These are phyloP conservation scores for Apiospora marii DNA, from an alignment of 2,329 filamentous ascomycete species.

Conservation along the genomic window DNA sequence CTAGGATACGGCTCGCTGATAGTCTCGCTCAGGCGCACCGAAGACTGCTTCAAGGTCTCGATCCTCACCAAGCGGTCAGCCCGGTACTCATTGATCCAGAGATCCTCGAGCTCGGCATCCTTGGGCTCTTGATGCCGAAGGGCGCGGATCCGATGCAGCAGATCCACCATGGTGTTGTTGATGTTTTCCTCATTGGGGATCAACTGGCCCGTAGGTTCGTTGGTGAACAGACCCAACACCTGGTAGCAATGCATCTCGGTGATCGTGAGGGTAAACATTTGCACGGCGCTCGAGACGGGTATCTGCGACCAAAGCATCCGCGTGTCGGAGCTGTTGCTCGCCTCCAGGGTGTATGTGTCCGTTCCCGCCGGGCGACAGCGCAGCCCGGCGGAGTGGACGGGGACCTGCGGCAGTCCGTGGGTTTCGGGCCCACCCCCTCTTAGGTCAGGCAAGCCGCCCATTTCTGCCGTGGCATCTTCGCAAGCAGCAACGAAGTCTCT, in stretches of 20 bases:
- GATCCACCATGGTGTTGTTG: background rate
- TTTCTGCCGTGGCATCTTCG: background rate
- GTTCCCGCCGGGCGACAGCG: background rate
- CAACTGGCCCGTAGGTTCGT: background rate
- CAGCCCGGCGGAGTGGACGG: background rate
- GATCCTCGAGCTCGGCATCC: background rate
- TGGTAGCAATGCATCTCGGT: background rate
- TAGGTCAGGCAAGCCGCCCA: background rate
- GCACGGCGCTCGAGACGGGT: background rate
- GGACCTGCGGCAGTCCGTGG: background rate
- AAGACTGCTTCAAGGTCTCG: background rate
- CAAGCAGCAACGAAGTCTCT: background rate
- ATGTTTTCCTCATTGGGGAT: background rate
- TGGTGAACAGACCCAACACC: background rate
- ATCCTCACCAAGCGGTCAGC: background rate
- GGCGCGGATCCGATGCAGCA: background rate
- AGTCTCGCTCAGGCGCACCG: background rate
- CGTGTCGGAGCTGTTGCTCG: background rate
- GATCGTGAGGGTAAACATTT: background rate
- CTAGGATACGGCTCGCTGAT: background rate
- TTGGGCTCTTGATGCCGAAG: background rate
- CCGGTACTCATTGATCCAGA: background rate
- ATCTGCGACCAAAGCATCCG: background rate
- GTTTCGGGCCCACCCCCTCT: fast-evolving
- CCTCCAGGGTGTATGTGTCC: background rate